A percentile compares a stretch with the other conserved stretches of the same genome.
Evolutionary conservation across 2,329 filamentous ascomycete genomes (phyloP).

Genomic region (Aspergillus aculeatus): DNA sequence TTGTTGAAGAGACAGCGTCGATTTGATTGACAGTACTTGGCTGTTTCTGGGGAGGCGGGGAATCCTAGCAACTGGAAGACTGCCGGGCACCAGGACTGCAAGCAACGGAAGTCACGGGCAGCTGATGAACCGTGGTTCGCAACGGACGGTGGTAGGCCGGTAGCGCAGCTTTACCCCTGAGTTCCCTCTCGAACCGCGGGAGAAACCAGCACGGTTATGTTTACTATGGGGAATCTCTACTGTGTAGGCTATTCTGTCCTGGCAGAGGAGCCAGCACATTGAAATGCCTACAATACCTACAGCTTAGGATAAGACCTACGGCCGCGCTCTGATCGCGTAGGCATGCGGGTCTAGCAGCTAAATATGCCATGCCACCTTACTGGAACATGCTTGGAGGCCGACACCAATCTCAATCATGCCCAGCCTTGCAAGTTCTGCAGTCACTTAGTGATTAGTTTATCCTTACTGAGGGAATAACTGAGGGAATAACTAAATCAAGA

Average conservation of each 20-base stretch:
- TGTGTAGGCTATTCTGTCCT: no score
- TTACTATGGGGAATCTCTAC: neutral
- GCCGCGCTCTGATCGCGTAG: neutral
- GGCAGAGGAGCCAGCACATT: neutral
- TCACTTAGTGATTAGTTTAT: neutral
- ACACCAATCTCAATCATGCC: no score
- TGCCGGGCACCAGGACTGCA: neutral
- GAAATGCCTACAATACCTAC: neutral
- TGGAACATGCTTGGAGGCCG: neutral
- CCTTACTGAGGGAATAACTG: neutral
- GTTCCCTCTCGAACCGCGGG: constrained; percentile 21
- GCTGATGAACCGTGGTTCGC: constrained; percentile 24
- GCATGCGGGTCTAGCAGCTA: no score
- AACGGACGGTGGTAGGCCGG: neutral
- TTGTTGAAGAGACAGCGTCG: no score
- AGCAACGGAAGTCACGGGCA: neutral
- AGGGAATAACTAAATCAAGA: neutral
- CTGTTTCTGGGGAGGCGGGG: no score
- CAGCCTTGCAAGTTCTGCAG: neutral
- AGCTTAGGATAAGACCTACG: neutral
- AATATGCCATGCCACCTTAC: neutral
- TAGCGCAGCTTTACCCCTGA: constrained; percentile 27
- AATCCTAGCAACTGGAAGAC: neutral
- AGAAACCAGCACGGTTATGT: constrained; percentile 8
- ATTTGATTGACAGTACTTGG: no score